Evolutionary conservation across 2,329 filamentous ascomycete genomes (phyloP).

Genomic region (Cladorrhinum sp.): DNA sequence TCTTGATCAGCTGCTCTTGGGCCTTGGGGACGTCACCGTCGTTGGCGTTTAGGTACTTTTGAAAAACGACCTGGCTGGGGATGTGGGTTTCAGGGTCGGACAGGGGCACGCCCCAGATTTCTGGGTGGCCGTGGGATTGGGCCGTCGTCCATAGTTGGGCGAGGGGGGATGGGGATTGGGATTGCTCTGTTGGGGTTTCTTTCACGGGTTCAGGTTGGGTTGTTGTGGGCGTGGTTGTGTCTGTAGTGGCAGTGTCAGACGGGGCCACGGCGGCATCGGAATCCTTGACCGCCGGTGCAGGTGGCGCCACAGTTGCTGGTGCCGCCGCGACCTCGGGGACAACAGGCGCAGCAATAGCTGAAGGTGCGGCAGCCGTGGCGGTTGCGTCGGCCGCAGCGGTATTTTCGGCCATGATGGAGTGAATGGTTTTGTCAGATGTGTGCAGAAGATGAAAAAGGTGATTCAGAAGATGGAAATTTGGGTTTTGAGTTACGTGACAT

Average conservation of each 20-base stretch:
- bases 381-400: no score
- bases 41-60: slow-evolving; percentile 93
- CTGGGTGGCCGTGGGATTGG: slow-evolving; percentile 50
- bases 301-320: neutral
- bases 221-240: neutral
- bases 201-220: neutral
- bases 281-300: neutral
- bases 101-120: slow-evolving; percentile 86
- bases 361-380: no score
- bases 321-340: no score
- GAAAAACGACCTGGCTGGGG: slow-evolving; percentile 78
- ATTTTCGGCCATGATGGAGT: no score
- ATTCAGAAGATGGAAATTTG: no score
- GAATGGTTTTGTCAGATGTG: neutral
- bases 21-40: slow-evolving; percentile 70
- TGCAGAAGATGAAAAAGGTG: neutral
- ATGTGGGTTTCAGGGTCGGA: slow-evolving; percentile 52
- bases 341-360: no score
- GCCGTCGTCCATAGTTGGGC: slow-evolving; percentile 29
- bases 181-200: neutral
- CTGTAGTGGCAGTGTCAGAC: neutral
- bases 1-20: slow-evolving; percentile 72
- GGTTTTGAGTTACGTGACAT: neutral
- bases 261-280: neutral
- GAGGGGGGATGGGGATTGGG: slow-evolving; percentile 23